Conservation (phyloP, 2,329 filamentous ascomycete species). For the Trichoderma endophyticum region DNA sequence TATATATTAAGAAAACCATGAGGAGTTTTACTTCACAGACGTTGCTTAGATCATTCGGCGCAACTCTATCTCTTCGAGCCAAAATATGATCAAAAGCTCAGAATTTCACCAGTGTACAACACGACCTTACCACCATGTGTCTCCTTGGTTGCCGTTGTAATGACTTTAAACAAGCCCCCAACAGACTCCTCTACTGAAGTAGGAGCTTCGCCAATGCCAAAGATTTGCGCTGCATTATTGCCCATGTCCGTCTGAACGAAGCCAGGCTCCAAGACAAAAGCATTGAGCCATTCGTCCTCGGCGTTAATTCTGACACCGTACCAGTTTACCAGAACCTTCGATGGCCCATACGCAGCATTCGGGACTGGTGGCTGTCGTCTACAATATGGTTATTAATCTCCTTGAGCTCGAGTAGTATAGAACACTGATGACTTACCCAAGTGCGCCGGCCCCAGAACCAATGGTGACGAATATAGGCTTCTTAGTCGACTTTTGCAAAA, state of each 20-base stretch:
- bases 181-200: slow-evolving; percentile 34
- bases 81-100: background rate
- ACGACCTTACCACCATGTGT: slow-evolving; percentile 4
- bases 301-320: slow-evolving; percentile 9
- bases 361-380: slow-evolving; percentile 31
- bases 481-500: slow-evolving; percentile 30
- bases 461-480: slow-evolving; percentile 36
- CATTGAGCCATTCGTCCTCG: slow-evolving; percentile 22
- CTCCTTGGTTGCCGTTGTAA: slow-evolving; percentile 32
- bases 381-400: slow-evolving; percentile 25
- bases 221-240: slow-evolving; percentile 29
- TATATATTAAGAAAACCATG: background rate
- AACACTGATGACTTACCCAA: slow-evolving; percentile 10
- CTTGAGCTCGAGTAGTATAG: background rate
- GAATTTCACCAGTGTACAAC: background rate
- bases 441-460: slow-evolving; percentile 25
- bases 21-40: background rate
- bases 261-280: slow-evolving; percentile 37
- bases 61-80: background rate
- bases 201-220: slow-evolving; percentile 27
- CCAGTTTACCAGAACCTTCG: slow-evolving; percentile 36
- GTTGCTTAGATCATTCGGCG: background rate
- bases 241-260: slow-evolving; percentile 37
- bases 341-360: slow-evolving; percentile 35
- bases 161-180: slow-evolving; percentile 31